Base-by-base conservation (phyloP, 495 filamentous ascomycete species). In the Penicillium samsonianum region DNA sequence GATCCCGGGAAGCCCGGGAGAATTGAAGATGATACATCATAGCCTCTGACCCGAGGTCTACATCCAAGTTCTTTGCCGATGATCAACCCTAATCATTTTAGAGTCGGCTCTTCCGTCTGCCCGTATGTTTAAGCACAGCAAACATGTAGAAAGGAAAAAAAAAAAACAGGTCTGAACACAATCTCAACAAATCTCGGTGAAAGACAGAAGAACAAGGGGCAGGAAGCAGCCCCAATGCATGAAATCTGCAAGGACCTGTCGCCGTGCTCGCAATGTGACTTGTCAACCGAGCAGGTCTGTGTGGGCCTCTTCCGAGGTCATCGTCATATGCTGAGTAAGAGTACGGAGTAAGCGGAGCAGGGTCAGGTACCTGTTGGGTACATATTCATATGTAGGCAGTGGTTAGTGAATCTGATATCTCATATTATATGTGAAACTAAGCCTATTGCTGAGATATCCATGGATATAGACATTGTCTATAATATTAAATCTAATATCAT, bases 201-300 rank as follows among this genome's bases (percentile, higher is more conserved):
- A 23, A 49, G 44, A n/a, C 22, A 50, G 33, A 50, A 50, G 14
- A 46, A 47, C 56, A 56, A 60, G 46, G 55, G 60, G 51, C 38
- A 22, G 37, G 38, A 53, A 51, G 42, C 16, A 51, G 42, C 16
- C 38, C 25, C 42, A 52, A 58, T 66, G 61, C 64, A 73, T 56
- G 57, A 65, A 66, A 67, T 64, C 64, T 72, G 71, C 69, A 74
- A 74, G 69, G 70, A 74, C 62, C 57, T 68, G 61, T 67, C 59
- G 48, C 53, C 48, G 25, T 61, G 61, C 69, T 68, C 50, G 64
- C 61, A 55, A 69, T 72, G 56, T 75, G 72, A 75, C 72, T 71
- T 56, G 69, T 72, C 72, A 17, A 30, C 10, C 16, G 8, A 25
- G 26, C 63, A 59, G 50, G 60, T 59, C 50, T 57, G 30, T 33